Evolutionary conservation across 768 basidiomycete genomes (phyloP).

Genomic region (Pleurotus tuber-regium): DNA sequence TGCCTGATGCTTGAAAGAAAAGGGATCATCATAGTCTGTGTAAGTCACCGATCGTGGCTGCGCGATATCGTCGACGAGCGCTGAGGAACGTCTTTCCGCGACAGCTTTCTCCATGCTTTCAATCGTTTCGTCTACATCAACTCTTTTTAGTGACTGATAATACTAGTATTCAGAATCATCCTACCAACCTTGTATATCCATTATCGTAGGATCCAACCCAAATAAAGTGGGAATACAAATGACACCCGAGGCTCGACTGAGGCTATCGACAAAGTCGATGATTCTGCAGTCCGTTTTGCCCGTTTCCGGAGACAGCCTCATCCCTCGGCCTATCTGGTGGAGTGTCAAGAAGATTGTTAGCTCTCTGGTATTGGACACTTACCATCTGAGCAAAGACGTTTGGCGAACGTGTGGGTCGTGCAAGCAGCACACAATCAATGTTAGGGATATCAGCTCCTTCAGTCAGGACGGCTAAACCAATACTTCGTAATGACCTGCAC

Average conservation of each 20-base stretch:
- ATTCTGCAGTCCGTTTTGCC: conserved; percentile 84
- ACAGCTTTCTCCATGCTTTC: conserved; percentile 41
- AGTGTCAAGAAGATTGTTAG: background rate
- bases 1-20: conserved; percentile 44
- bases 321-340: conserved; percentile 83
- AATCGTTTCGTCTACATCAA: conserved; percentile 45
- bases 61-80: conserved; percentile 37
- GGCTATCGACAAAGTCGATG: conserved; percentile 88
- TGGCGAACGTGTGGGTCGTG: conserved; percentile 83
- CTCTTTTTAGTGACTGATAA: conserved; percentile 5
- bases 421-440: conserved; percentile 88
- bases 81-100: conserved; percentile 18
- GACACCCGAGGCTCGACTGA: conserved; percentile 64
- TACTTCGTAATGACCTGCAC: background rate
- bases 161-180: background rate
- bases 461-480: conserved; percentile 70
- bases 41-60: conserved; percentile 67
- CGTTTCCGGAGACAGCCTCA: conserved; percentile 78
- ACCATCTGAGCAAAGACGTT: conserved; percentile 96
- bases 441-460: conserved; percentile 96
- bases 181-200: conserved; percentile 63
- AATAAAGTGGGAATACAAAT: conserved; percentile 81
- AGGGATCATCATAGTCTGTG: conserved; percentile 74
- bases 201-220: conserved; percentile 72
- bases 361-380: conserved; percentile 13